Base-by-base conservation (phyloP, 257 asterid genomes). In the Sherardia arvensis region DNA sequence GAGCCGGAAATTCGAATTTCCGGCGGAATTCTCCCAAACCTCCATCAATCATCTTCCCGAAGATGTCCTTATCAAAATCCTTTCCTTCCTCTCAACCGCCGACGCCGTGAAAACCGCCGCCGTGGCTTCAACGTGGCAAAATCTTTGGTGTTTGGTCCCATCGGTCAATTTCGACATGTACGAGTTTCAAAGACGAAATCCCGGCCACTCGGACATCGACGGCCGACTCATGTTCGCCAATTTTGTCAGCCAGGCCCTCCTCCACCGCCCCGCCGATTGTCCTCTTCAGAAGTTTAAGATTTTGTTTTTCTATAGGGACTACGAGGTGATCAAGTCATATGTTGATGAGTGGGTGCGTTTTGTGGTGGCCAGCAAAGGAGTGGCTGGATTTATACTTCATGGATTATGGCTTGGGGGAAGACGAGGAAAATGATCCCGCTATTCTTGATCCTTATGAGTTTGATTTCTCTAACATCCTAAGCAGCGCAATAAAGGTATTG, bases 1-100 rank as follows among this genome's bases (percentile, higher is more conserved):
- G 34, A 32, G 47, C 4, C 47, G 47, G 15, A 12, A 10, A 38
- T 2, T 2, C 14, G 15, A 12, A 11, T 38, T 17, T 10, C 47
- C 47, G 47, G 47, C 45, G 12, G 14, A 36, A 34, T 34, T 14
- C 4, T 8, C 47, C 15, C 47, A 38, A 38, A 38, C 47, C 15
- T 33, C 54, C 54, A 38, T 61, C 3, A 51, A n/a, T 0, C 54
- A 61, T 7, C 65, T 61, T n/a, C 65, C 33, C 1, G 54, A 38
- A 6, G 7, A 0, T 14, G 14, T 38, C 11, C 66, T 61, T 34
- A 2, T 38, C 36, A 22, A 4, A 29, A 33, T 60, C 8, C 22
- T 60, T 32, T 60, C 65, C 49, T 10, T 60, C 30, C 20, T 60
- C 34, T 33, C 66, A 6, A 61, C 23, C 66, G 9, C 15, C 34